A percentile compares a stretch with the other conserved stretches of the same genome.
These are phyloP conservation scores for Mitragyna speciosa DNA, from an alignment of 257 asterid genomes.

Conservation along the genomic window DNA sequence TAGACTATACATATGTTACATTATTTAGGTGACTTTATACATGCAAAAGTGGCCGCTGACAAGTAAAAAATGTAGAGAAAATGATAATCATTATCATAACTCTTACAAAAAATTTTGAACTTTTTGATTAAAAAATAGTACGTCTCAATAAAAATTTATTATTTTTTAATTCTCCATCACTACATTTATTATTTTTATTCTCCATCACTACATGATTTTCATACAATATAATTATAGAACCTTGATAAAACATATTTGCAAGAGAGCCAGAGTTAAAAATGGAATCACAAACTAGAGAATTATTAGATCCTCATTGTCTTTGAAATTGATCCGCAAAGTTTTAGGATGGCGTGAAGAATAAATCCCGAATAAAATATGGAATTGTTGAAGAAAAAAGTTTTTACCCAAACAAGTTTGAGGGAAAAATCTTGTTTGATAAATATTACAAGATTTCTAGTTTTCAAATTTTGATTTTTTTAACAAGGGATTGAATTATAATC, in stretches of 20 bases:
- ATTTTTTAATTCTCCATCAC: no score
- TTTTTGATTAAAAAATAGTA: no score
- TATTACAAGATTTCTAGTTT: no score
- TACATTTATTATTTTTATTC: no score
- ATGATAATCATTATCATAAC: no score
- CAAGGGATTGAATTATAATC: no score
- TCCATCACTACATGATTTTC: no score
- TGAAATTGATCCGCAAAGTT: constrained; percentile 41
- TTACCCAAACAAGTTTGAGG: not conserved
- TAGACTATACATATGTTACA: not conserved
- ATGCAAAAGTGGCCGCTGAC: not conserved
- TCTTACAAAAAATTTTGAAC: no score
- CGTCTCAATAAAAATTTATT: no score
- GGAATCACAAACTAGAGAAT: not conserved
- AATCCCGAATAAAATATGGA: constrained; percentile 8
- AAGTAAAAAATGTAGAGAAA: no score
- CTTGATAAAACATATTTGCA: not conserved
- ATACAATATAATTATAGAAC: not conserved
- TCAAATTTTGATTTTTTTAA: no score
- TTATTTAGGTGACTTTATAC: constrained; percentile 1
- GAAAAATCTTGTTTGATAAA: not conserved
- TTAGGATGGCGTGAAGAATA: constrained; percentile 26
- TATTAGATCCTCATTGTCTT: constrained; percentile 19
- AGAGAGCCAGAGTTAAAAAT: not conserved
- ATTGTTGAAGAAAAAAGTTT: not conserved